These are phyloP conservation scores for Solanum dulcamara DNA, from an alignment of 257 asterid species.

Conservation along the genomic window DNA sequence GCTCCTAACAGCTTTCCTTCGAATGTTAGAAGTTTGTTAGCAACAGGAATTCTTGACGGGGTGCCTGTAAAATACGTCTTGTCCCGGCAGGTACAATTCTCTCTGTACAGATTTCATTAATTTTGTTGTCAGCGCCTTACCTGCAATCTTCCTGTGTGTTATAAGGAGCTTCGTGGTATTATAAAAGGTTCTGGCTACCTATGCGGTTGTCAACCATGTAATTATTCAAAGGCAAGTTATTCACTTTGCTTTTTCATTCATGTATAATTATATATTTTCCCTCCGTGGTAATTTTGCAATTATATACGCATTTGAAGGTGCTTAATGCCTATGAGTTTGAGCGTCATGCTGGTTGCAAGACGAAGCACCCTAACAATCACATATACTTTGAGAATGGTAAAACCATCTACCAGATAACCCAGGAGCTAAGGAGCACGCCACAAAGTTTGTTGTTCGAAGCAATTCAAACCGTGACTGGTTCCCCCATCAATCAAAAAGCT, in stretches of 20 bases:
- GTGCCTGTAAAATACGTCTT: slow-evolving; percentile 74
- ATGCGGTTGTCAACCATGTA: slow-evolving; percentile 78
- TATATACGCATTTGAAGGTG: slow-evolving; percentile 28
- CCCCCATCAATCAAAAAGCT: slow-evolving; percentile 88
- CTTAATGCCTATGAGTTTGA: slow-evolving; percentile 89
- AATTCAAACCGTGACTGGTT: slow-evolving; percentile 76
- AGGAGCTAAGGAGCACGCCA: slow-evolving; percentile 78
- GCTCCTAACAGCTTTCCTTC: slow-evolving; percentile 95
- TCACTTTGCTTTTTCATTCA: background rate
- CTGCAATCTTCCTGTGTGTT: background rate
- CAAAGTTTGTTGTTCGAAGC: slow-evolving; percentile 70
- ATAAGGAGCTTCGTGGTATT: slow-evolving; percentile 76
- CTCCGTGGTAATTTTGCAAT: background rate
- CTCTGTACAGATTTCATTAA: background rate
- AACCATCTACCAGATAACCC: slow-evolving; percentile 87
- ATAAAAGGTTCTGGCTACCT: slow-evolving; percentile 92
- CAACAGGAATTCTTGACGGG: slow-evolving; percentile 93
- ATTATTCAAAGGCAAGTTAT: slow-evolving; percentile 62
- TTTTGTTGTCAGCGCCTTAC: slow-evolving; percentile 1
- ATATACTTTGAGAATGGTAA: slow-evolving; percentile 84
- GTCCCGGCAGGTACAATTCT: slow-evolving; percentile 53
- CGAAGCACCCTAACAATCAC: slow-evolving; percentile 96
- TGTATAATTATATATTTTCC: background rate
- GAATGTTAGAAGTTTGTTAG: slow-evolving; percentile 84
- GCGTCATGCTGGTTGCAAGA: slow-evolving; percentile 87